Percentiles rank a stretch among this genome's conserved stretches.
These are phyloP conservation scores for Agrostemma githago DNA, from an alignment of 148 eudicot species.

Conservation along the genomic window DNA sequence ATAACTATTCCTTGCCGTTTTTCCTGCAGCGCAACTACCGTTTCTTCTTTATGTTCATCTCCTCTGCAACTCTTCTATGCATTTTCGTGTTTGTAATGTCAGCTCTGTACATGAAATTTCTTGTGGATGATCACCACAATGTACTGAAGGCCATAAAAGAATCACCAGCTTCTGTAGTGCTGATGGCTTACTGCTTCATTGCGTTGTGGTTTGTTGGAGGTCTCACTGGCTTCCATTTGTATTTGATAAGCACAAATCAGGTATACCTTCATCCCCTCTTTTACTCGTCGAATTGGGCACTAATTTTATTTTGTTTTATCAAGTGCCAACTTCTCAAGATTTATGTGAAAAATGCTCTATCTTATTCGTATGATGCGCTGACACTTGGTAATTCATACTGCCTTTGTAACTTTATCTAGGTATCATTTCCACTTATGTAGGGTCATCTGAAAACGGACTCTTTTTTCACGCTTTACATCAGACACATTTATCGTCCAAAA, in stretches of 20 bases:
- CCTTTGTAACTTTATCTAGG: no score
- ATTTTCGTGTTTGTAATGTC: slow-evolving; percentile 53
- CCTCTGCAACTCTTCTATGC: slow-evolving; percentile 62
- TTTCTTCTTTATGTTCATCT: slow-evolving; percentile 59
- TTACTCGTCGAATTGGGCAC: not conserved
- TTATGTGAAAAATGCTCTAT: not conserved
- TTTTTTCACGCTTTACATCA: not conserved
- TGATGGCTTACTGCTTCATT: slow-evolving; percentile 58
- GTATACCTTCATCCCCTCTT: slow-evolving; percentile 15
- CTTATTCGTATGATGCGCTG: not conserved
- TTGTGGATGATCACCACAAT: slow-evolving; percentile 48
- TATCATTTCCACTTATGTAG: not conserved
- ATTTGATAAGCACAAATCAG: slow-evolving; percentile 62
- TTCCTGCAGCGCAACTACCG: slow-evolving; percentile 67
- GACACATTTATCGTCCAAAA: not conserved
- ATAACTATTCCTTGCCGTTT: not conserved
- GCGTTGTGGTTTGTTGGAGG: slow-evolving; percentile 73
- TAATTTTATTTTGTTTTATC: not conserved
- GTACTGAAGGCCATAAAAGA: slow-evolving; percentile 58
- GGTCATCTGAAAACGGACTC: not conserved
- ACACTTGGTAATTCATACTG: not conserved
- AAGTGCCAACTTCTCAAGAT: not conserved
- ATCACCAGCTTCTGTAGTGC: slow-evolving; percentile 54
- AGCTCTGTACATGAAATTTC: slow-evolving; percentile 51
- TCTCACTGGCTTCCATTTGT: slow-evolving; percentile 65